Percentiles rank a stretch among this genome's conserved stretches.
These are phyloP conservation scores for Kurtzmaniella cleridarum DNA, from an alignment of 805 yeast species.

Conservation along the genomic window DNA sequence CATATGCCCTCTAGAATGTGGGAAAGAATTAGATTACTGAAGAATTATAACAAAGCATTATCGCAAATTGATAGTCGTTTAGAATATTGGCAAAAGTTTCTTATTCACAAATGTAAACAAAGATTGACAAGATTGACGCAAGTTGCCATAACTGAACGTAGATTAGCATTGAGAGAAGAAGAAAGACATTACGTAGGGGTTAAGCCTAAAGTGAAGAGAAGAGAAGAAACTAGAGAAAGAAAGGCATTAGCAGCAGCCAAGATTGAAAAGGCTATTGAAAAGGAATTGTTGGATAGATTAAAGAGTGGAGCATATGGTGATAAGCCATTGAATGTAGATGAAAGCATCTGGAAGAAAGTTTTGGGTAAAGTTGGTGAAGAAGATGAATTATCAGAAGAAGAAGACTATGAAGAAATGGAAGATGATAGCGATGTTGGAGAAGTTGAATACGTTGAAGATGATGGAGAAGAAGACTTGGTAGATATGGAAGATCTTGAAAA, in stretches of 20 bases:
- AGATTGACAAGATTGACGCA: constrained; percentile 91
- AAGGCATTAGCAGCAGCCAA: constrained; percentile 96
- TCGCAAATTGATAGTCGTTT: constrained; percentile 84
- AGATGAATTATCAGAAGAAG: constrained; percentile 58
- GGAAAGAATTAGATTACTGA: constrained; percentile 90
- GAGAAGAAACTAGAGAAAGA: constrained; percentile 92
- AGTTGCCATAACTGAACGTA: constrained; percentile 91
- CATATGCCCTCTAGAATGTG: constrained; percentile 91
- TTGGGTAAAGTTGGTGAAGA: constrained; percentile 59
- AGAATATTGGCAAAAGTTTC: constrained; percentile 87
- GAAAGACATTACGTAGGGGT: constrained; percentile 92
- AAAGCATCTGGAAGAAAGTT: constrained; percentile 91
- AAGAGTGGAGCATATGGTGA: constrained; percentile 99
- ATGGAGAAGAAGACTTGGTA: constrained; percentile 81
- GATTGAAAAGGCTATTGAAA: constrained; percentile 94
- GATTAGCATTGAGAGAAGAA: constrained; percentile 83
- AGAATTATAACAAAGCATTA: constrained; percentile 83
- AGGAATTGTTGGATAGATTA: constrained; percentile 87
- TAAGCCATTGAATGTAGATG: constrained; percentile 94
- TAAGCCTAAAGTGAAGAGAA: constrained; percentile 89
- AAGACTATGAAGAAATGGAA: constrained; percentile 33
- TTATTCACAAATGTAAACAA: constrained; percentile 92
- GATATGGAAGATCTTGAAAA: constrained; percentile 90
- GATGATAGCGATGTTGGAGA: constrained; percentile 61
- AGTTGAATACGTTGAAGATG: constrained; percentile 87